Evolutionary conservation across 2,329 filamentous ascomycete species (phyloP), one percentile per base, ranked within the genome.

Genomic region (Trichoderma oligosporum): DNA sequence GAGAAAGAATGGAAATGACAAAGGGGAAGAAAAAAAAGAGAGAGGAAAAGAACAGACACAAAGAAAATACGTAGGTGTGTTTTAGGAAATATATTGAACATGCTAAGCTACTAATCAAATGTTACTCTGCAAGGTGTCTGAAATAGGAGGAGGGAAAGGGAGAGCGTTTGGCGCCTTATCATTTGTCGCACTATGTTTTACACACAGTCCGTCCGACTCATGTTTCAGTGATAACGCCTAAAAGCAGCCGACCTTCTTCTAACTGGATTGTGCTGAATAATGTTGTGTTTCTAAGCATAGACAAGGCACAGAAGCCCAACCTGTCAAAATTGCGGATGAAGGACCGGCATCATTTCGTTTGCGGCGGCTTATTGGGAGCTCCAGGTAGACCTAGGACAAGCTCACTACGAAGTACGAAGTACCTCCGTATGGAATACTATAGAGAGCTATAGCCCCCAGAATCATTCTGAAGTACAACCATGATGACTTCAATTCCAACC

Each of bases 331-430:
- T 16, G n/a, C 22, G 45, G 52, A 55, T 55, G 52, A 55, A 55
- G 52, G 41, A 55, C 52, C 39, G 16, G 31, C 24, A 27, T 45
- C 52, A 55, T 55, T 55, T 55, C 52, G 41, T 54, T 54, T 45
- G 29, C 22, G 16, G 8, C 31, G 6, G 46, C 46, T 22, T 4
- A 20, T 22, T 31, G 25, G 36, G 36, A 2, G 31, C 29, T 35
- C 35, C 20, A 14, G 45, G 45, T n/a, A n/a, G n/a, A n/a, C n/a
- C n/a, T n/a, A n/a, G n/a, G n/a, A n/a, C n/a, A n/a, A n/a, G n/a
- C n/a, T n/a, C n/a, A n/a, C n/a, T n/a, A n/a, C n/a, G n/a, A n/a
- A n/a, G n/a, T n/a, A n/a, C n/a, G n/a, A n/a, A n/a, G n/a, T n/a
- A n/a, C n/a, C n/a, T n/a, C n/a, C n/a, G n/a, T n/a, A n/a, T n/a